Conservation (phyloP, 352 stramenopile species). For the Pythium insidiosum region DNA sequence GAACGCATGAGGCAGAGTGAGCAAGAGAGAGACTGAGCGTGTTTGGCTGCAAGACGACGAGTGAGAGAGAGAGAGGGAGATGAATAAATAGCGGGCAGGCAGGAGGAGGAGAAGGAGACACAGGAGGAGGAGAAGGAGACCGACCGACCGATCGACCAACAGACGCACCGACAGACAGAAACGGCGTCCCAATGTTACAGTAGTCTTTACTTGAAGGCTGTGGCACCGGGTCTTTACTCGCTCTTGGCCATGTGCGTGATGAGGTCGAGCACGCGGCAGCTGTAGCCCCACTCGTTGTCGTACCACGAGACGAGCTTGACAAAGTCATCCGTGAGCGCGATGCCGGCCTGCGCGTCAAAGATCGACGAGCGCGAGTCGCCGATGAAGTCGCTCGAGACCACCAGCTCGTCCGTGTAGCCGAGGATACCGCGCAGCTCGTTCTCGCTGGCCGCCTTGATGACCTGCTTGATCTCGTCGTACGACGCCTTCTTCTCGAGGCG, state of each 20-base stretch:
- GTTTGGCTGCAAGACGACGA: no score
- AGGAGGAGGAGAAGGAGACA: no score
- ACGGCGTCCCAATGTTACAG: no score
- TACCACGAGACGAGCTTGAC: conserved; percentile 99
- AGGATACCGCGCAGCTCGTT: conserved; percentile 95
- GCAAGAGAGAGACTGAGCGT: no score
- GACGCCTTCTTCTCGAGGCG: conserved; percentile 85
- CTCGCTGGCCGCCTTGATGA: conserved; percentile 93
- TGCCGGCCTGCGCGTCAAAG: conserved; percentile 96
- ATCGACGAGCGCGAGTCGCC: conserved; percentile 94
- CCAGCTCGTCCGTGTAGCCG: conserved; percentile 95
- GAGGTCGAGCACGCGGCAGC: conserved; percentile 94
- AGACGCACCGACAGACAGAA: no score
- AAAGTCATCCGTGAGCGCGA: conserved; percentile 97
- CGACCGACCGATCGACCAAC: no score
- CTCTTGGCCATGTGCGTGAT: conserved; percentile 94
- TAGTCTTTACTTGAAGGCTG: no score
- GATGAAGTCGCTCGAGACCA: conserved; percentile 98
- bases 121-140: no score
- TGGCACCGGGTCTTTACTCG: no score
- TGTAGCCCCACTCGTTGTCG: conserved; percentile 99
- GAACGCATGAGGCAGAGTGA: no score
- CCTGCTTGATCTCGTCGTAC: conserved; percentile 97
- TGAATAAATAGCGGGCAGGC: no score
- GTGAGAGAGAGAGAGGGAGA: no score